Percentiles rank a stretch among this genome's conserved stretches.
These are phyloP conservation scores for Penicillium pancosmium DNA, from an alignment of 495 filamentous ascomycete species.

Conservation along the genomic window DNA sequence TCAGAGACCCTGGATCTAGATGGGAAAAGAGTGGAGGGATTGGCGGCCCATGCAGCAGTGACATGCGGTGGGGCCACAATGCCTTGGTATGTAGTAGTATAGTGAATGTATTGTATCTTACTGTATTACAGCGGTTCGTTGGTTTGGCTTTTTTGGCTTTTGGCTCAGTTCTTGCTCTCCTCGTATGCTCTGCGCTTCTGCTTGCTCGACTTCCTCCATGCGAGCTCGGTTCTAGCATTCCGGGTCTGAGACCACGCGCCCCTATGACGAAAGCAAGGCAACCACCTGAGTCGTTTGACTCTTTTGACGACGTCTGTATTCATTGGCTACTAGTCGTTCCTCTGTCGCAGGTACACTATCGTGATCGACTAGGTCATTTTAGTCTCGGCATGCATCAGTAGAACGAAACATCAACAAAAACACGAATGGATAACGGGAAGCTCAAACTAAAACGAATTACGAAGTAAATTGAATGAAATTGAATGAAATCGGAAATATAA, in stretches of 20 bases:
- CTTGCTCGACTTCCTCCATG: not conserved
- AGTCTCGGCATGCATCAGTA: constrained; percentile 20
- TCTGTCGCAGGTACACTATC: constrained; percentile 17
- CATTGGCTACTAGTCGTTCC: constrained; percentile 5
- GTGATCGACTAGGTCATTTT: constrained; percentile 17
- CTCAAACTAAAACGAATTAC: not conserved
- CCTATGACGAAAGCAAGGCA: constrained; percentile 9
- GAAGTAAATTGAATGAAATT: too few species aligned
- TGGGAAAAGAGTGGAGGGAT: constrained; percentile 26
- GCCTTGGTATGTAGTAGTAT: not conserved
- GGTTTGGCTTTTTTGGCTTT: not conserved
- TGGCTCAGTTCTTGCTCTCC: not conserved
- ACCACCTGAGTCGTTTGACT: not conserved
- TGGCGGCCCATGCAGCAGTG: constrained; percentile 32
- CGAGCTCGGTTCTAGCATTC: not conserved
- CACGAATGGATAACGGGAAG: constrained; percentile 1
- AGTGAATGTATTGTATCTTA: not conserved
- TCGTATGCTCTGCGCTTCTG: not conserved
- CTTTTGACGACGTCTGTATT: not conserved
- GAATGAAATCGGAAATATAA: too few species aligned
- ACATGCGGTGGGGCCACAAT: constrained; percentile 16
- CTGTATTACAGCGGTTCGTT: constrained; percentile 4
- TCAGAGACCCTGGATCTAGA: constrained; percentile 40
- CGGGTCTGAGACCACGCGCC: not conserved
- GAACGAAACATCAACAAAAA: not conserved